Evolutionary conservation across 1,139 yeast species (phyloP), one percentile per base, ranked within the genome.

Genomic region (Pichia sp.): DNA sequence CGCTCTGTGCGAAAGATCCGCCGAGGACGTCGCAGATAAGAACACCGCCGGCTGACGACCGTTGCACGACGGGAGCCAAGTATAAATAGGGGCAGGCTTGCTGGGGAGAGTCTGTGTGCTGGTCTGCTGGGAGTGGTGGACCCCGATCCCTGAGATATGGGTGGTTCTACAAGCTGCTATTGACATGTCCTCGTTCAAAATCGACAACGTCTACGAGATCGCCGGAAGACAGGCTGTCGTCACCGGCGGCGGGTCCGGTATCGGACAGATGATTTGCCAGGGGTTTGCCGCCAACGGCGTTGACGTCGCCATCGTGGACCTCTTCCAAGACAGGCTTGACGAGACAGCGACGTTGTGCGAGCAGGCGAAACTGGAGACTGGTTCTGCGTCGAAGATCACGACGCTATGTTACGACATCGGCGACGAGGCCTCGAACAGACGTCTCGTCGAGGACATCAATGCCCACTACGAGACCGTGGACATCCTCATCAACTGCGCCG

Each of bases 181-280:
- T n/a, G n/a, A 12, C 3, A 58, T 58, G 61, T 51, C 60, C 4
- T 49, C 49, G 13, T 49, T 49, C 19, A 40, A 26, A 5, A 50
- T 57, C 34, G 53, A 55, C 19, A 55, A 50, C 30, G 40, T 58
- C 3, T 60, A 55, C 44, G 60, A 60, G 44, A 50, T 60, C 19
- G 49, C 57, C 2, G 62, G 62, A 4, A 51, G 62, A 45, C 62
- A 59, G 47, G 62, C 62, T 1, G 49, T 59, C 21, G 61, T 60
- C 31, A 60, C 62, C 16, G 61, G 60, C 8, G 61, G 57, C 28
- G 52, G 60, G 53, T 52, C 61, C 1, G 62, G 62, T 10, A 58
- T 60, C 43, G 62, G 62, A 2, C 62, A 58, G 48, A 55, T 59
- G 58, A 56, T 60, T 3, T 47, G 54, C 39, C 45, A 56, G 41